Evolutionary conservation across 495 filamentous ascomycete genomes (phyloP), one percentile per base, ranked within the genome.

Genomic region (Penicillium turbatum): DNA sequence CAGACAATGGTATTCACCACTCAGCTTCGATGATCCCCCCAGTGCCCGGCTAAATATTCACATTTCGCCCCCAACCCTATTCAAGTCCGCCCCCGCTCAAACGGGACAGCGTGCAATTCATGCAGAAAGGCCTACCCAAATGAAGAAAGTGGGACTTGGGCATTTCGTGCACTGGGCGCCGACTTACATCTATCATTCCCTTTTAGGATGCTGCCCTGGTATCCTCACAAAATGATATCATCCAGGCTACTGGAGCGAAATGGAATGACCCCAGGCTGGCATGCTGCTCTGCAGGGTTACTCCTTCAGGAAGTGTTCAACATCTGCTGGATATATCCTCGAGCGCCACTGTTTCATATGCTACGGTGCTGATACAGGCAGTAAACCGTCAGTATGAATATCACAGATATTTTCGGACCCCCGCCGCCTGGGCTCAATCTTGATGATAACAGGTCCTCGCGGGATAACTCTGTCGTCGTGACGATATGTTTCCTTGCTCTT

Each of bases 341-440:
- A 31, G 30, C 6, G 30, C 10, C 30, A 31, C 10, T 31, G 10
- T 11, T 24, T 11, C 30, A 31, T 31, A 5, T 1, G 6, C 10
- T 31, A 31, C 10, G 30, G 6, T 31, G 30, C 6, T 31, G 7
- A 9, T 9, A 31, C 30, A 31, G 30, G 21, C 6, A 34, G 11
- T 34, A 34, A 13, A 13, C 11, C 32, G 11, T 13, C 10, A 37
- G 2, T 10, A 48, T 48, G 45, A 37, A 48, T 35, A 43, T 56
- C 34, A 38, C 45, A 6, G 36, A 29, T 19, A 24, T 61, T 9
- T 36, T 61, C 10, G 54, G 54, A 17, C 50, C 54, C 6, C 42
- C 55, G 13, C 59, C 55, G 26, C 40, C 47, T 13, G 32, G 32
- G n/a, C 27, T 58, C n/a, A 52, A 62, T 34, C 55, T 62, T 13